These are phyloP conservation scores for Fusarium nisikadoi DNA, from an alignment of 2,329 filamentous ascomycete species.

Conservation along the genomic window DNA sequence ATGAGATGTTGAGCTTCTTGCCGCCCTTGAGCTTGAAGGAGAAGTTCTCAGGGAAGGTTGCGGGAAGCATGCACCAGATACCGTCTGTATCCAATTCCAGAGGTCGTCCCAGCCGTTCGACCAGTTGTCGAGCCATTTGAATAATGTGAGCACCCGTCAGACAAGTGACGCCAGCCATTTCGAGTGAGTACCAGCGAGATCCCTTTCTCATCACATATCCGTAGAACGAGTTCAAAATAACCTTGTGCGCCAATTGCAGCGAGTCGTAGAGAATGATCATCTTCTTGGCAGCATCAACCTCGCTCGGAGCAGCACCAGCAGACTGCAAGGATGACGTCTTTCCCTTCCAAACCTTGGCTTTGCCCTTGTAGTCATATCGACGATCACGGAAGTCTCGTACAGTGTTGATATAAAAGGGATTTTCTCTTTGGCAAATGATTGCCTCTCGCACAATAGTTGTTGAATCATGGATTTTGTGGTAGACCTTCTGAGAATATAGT, in stretches of 20 bases:
- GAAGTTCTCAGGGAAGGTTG: conserved; percentile 96
- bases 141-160: conserved; percentile 96
- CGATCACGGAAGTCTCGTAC: conserved; percentile 96
- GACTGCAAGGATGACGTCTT: conserved; percentile 90
- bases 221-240: conserved; percentile 99
- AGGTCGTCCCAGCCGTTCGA: conserved; percentile 91
- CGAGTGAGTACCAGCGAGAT: conserved; percentile 98
- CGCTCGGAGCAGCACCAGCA: conserved; percentile 76
- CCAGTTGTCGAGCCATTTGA: conserved; percentile 91
- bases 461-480: conserved; percentile 97
- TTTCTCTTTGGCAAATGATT: conserved; percentile 97
- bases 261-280: conserved; percentile 98
- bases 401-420: conserved; percentile 97
- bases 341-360: conserved; percentile 98
- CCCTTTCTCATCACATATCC: conserved; percentile 99
- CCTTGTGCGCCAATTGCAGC: conserved; percentile 95
- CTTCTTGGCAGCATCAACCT: conserved; percentile 96
- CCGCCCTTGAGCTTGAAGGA: conserved; percentile 93
- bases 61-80: conserved; percentile 99
- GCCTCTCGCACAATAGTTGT: conserved; percentile 93
- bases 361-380: conserved; percentile 97
- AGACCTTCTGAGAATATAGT: conserved; percentile 97
- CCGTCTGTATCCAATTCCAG: conserved; percentile 97
- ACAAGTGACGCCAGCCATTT: conserved; percentile 99
- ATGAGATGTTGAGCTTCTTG: conserved; percentile 96